Percentiles rank a stretch among this genome's conserved stretches.
These are phyloP conservation scores for Pythium vanterpoolii DNA, from an alignment of 352 stramenopile species.

Conservation along the genomic window DNA sequence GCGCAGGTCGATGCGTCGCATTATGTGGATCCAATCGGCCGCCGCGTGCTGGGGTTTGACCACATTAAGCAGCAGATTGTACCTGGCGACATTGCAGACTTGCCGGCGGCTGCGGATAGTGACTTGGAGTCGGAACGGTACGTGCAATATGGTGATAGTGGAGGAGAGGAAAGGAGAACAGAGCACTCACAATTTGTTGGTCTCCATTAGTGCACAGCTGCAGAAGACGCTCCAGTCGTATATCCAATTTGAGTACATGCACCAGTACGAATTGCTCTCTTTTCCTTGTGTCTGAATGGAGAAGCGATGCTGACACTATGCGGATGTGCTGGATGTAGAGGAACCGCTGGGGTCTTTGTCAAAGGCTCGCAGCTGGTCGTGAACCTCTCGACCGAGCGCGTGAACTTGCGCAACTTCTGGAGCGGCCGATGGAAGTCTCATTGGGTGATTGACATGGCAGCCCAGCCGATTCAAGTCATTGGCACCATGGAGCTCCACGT, in stretches of 20 bases:
- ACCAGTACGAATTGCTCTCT: conserved; percentile 30
- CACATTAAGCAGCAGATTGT: conserved; percentile 78
- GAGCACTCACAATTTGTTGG: background rate
- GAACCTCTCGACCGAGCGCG: conserved; percentile 78
- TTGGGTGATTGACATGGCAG: conserved; percentile 67
- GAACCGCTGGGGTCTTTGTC: conserved; percentile 77
- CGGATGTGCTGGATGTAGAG: conserved; percentile 28
- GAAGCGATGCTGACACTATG: background rate
- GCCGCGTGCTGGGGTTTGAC: conserved; percentile 80
- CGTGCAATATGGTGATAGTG: conserved; percentile 7
- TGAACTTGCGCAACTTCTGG: conserved; percentile 91
- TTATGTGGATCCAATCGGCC: conserved; percentile 81
- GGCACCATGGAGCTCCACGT: conserved; percentile 83
- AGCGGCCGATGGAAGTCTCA: conserved; percentile 80
- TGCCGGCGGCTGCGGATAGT: conserved; percentile 32
- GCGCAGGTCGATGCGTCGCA: conserved; percentile 76
- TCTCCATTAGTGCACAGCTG: conserved; percentile 31
- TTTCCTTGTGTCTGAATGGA: background rate
- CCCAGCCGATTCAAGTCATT: conserved; percentile 39
- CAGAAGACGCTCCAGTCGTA: conserved; percentile 80
- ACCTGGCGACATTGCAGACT: conserved; percentile 42
- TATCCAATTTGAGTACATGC: conserved; percentile 83
- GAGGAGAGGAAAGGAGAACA: background rate
- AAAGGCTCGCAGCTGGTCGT: conserved; percentile 62
- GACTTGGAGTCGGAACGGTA: conserved; percentile 74